phyloP scores from a whole-genome alignment of 345 rosid species.

The Euphorbia pulcherrima region DNA sequence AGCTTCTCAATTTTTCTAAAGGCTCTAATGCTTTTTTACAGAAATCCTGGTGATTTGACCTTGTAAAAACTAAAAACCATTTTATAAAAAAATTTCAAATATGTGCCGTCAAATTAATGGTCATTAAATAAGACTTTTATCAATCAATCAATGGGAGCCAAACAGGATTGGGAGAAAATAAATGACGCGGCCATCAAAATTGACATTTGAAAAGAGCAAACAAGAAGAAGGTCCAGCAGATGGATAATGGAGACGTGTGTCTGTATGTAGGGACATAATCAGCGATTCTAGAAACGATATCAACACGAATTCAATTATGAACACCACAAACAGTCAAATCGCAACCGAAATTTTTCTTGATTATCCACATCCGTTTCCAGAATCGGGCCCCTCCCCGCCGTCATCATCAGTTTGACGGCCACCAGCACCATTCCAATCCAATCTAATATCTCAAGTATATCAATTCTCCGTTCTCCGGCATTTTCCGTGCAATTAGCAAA shows the following conservation, averaged over 20 bases:
- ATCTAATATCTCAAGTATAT: neutral
- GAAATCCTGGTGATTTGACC: no score
- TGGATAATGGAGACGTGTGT: neutral
- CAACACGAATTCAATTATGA: neutral
- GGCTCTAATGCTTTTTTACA: no score
- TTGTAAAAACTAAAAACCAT: no score
- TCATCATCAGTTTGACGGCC: neutral
- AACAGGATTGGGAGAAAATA: neutral
- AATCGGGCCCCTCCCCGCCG: neutral
- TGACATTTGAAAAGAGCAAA: slow-evolving; percentile 4
- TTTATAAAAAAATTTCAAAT: no score
- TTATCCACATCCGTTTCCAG: neutral
- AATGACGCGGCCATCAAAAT: slow-evolving; percentile 9
- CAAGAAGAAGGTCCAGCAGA: neutral
- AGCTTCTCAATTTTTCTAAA: neutral
- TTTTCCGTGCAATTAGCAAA: neutral
- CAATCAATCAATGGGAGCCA: no score
- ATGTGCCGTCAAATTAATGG: no score
- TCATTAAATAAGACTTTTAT: no score
- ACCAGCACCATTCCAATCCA: neutral
- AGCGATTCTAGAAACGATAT: neutral
- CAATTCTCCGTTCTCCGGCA: neutral
- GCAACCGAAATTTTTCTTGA: neutral
- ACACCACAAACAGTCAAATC: neutral
- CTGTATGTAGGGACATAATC: neutral